Evolutionary conservation across 371 early-diverging fungal species (phyloP).

Genomic region (Fennellomyces sp.): DNA sequence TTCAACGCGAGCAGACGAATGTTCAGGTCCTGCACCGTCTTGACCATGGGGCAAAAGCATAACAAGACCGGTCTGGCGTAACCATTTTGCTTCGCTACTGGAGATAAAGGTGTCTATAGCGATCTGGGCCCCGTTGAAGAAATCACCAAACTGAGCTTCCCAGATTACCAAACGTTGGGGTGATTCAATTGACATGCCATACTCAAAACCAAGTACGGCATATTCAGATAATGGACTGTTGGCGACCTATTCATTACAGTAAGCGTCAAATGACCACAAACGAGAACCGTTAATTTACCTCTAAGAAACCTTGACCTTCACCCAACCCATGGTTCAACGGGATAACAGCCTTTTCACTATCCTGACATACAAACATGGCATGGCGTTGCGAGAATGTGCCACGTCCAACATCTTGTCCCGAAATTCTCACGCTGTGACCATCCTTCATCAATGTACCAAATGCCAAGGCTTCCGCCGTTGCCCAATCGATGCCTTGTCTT

Average conservation of each 20-base stretch:
- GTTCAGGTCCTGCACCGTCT: slow-evolving; percentile 97
- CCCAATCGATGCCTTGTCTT: slow-evolving; percentile 91
- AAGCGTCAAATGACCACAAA: slow-evolving; percentile 1
- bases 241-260: slow-evolving; percentile 70
- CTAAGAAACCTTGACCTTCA: slow-evolving; percentile 59
- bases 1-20: slow-evolving; percentile 88
- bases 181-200: slow-evolving; percentile 88
- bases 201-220: slow-evolving; percentile 95
- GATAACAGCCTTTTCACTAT: slow-evolving; percentile 72
- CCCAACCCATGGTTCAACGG: slow-evolving; percentile 79
- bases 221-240: slow-evolving; percentile 91
- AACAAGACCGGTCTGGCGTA: slow-evolving; percentile 87
- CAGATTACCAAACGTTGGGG: slow-evolving; percentile 88
- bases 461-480: slow-evolving; percentile 94
- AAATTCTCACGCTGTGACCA: slow-evolving; percentile 87
- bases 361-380: slow-evolving; percentile 87
- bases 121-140: slow-evolving; percentile 96
- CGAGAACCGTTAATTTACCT: slow-evolving; percentile 57
- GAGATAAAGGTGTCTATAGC: slow-evolving; percentile 92
- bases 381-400: slow-evolving; percentile 98
- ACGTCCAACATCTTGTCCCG: slow-evolving; percentile 97
- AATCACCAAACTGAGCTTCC: slow-evolving; percentile 99
- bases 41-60: slow-evolving; percentile 96
- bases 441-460: slow-evolving; percentile 88
- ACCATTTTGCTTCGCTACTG: slow-evolving; percentile 94